Evolutionary conservation across 2,329 filamentous ascomycete genomes (phyloP).

Genomic region (Bertia moriformis): DNA sequence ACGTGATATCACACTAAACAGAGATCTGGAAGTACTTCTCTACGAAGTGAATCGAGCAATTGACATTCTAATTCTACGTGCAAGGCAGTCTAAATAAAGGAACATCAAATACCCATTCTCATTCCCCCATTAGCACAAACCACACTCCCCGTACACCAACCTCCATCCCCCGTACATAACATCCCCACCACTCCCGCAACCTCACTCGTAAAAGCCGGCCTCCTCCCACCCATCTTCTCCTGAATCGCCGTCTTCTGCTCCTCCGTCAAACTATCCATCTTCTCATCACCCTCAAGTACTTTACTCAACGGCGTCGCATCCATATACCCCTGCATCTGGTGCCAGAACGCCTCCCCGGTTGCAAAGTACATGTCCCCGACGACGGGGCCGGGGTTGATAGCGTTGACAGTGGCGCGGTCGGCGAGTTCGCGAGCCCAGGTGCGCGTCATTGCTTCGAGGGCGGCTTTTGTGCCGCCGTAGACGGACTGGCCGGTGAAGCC

Average conservation of each 20-base stretch:
- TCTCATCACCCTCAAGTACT: conserved; percentile 1
- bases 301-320: conserved; percentile 4
- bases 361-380: conserved; percentile 36
- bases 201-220: conserved; percentile 5
- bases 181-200: conserved; percentile 8
- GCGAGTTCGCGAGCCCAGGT: conserved; percentile 43
- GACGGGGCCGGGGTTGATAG: conserved; percentile 44
- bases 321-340: conserved; percentile 7
- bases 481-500: conserved; percentile 38
- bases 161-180: conserved; percentile 7
- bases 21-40: too few species aligned
- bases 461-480: conserved; percentile 48
- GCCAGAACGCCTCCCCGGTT: conserved; percentile 38
- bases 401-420: conserved; percentile 40
- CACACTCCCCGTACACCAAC: conserved; percentile 9
- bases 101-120: conserved; percentile 4
- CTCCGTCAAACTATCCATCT: conserved; percentile 3
- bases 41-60: too few species aligned
- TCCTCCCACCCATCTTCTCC: conserved; percentile 3
- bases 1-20: too few species aligned
- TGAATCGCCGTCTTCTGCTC: conserved; percentile 1
- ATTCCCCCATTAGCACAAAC: conserved; percentile 8
- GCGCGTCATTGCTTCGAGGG: conserved; percentile 47
- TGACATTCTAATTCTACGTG: too few species aligned
- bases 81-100: too few species aligned